Evolutionary conservation across 352 stramenopile species (phyloP), one percentile per base, ranked within the genome.

Genomic region (Phytophthora quininea): DNA sequence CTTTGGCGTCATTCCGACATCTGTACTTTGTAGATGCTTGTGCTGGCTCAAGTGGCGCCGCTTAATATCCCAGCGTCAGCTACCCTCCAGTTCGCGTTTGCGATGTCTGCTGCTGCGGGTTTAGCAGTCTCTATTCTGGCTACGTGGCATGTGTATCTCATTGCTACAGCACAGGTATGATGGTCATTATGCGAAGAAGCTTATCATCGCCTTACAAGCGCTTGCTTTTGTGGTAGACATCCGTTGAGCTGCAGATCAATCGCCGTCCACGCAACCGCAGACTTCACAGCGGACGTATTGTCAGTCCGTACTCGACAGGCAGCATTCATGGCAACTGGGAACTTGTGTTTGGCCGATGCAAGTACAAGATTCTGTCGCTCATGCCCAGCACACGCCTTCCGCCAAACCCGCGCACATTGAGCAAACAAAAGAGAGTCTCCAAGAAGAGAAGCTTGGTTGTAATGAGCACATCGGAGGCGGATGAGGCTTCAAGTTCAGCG

Each of bases 241-340:
- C 87, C 8, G 79, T 95, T 5, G 87, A 95, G 58, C 68, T 87
- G 55, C 87, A 93, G 47, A 91, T 95, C 62, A 95, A 93, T 62
- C 80, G 87, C 2, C 89, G 78, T 15, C 68, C 70, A 11, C 71
- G 75, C 38, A 84, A 80, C 35, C 76, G 78, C 15, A 74, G 79
- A 33, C 73, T 80, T 33, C 72, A 88, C 50, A 75, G 74, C 14
- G 80, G 80, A 37, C 79, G 81, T 67, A 67, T 74, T 8, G 54
- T 88, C 19, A 93, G 83, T 46, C 82, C 87, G 15, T 93, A 93
- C 61, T 78, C 67, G 24, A 77, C 67, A 6, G 85, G 85, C 19
- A 91, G 69, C 31, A 63, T 88, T 2, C 85, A 92, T 47, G 73
- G 71, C 43, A 95, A 95, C 40, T 95, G 87, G 87, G 87, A 93